phyloP scores from a whole-genome alignment of 805 yeast genomes.

The Cyberlindnera misumaiensis region DNA sequence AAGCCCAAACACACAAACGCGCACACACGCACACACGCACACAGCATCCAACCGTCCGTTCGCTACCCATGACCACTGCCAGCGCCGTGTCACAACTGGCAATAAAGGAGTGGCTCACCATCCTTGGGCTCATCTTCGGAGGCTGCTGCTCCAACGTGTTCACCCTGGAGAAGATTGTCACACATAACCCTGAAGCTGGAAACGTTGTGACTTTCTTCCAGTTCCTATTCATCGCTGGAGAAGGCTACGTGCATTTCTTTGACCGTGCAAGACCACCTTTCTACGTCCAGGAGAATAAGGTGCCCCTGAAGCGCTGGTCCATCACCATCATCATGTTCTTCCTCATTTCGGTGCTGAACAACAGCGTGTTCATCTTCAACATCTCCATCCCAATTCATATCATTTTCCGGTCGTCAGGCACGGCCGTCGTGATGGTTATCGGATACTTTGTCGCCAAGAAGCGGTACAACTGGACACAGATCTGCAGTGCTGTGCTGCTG shows the following conservation, averaged over 20 bases:
- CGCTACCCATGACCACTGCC: not conserved
- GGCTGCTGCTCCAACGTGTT: conserved; percentile 72
- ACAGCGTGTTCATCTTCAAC: conserved; percentile 48
- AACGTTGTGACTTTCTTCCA: conserved; percentile 52
- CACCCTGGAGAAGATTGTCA: conserved; percentile 49
- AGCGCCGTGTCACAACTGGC: conserved; percentile 13
- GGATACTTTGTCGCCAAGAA: conserved; percentile 44
- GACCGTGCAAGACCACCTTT: conserved; percentile 26
- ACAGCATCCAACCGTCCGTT: too few relatives aligned
- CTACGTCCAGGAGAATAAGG: conserved; percentile 27
- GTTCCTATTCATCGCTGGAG: conserved; percentile 44
- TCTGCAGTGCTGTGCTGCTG: conserved; percentile 43
- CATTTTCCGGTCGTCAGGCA: conserved; percentile 56
- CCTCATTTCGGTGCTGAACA: conserved; percentile 45
- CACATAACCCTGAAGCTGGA: conserved; percentile 33
- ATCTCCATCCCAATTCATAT: conserved; percentile 64
- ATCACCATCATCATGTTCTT: conserved; percentile 45
- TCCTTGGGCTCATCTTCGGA: conserved; percentile 42
- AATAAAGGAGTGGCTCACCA: conserved; percentile 18
- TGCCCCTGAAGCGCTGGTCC: conserved; percentile 39
- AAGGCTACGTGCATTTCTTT: conserved; percentile 33
- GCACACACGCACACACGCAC: too few relatives aligned
- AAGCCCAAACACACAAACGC: too few relatives aligned
- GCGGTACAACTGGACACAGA: conserved; percentile 38
- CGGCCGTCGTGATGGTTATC: conserved; percentile 51